Base-by-base conservation (phyloP, 139 green algal species). In the Chlamydomonas eustigma region DNA sequence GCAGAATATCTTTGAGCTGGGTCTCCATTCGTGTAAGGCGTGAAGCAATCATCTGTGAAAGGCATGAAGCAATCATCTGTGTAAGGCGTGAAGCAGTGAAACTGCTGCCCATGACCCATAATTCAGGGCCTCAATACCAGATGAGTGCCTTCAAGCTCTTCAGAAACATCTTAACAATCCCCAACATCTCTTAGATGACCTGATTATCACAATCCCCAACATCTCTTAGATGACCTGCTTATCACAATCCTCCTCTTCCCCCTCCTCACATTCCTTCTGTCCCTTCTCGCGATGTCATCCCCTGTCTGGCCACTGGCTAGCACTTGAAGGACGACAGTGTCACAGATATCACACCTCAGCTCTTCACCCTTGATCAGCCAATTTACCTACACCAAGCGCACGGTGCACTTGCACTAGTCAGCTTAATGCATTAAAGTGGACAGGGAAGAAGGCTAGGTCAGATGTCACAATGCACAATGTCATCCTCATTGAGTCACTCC, bases 261-360 rank as follows among this genome's bases (percentile, higher is more conserved):
- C 37, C 37, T 38, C 28, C n/a, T 35, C 50, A 80, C 76, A 65
- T 80, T 66, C 66, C 74, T 75, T 28, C 76, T 76, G 35, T 77
- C 76, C 32, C 31, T n/a, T 12, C 65, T 33, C 31, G 65, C 28
- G 4, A 44, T 5, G 18, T 72, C 65, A 31, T 72, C 65, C 34
- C 65, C 65, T 6, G 68, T 75, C 38, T 75, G 34, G 4, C 70
- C 39, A 18, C 70, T 76, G 3, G 33, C 73, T 38, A 72, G 65
- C 58, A 78, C 74, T 44, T 70, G 75, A 50, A 74, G 35, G 37
- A 80, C 66, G 1, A 63, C 12, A 4, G 50, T 50, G 2, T 71
- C 44, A n/a, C 75, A 80, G 25, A 80, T 80, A 34, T 36, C 66
- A 65, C 75, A 80, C 39, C 71, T 25, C 65, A 81, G 39, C 39